Evolutionary conservation across 306 rosid species (phyloP).

Genomic region (Lupinus albus): DNA sequence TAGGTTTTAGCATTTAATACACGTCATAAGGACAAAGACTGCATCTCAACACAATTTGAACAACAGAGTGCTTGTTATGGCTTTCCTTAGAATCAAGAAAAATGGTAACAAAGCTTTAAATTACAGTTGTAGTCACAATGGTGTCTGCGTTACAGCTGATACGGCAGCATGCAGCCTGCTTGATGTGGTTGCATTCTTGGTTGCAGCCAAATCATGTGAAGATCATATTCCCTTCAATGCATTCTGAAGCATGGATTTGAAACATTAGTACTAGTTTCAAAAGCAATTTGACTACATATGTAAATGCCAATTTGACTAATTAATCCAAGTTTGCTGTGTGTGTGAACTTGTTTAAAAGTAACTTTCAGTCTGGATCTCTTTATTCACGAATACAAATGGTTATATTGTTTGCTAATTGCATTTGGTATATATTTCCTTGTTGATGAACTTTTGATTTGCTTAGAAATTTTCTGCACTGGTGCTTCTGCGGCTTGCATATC

Average conservation of each 20-base stretch:
- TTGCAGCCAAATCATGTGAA: neutral
- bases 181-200: neutral
- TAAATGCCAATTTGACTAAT: constrained; percentile 28
- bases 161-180: neutral
- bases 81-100: constrained; percentile 10
- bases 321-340: constrained; percentile 10
- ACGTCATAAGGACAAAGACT: constrained; percentile 24
- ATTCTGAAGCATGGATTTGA: constrained; percentile 12
- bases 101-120: neutral
- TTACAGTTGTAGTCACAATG: neutral
- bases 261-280: neutral
- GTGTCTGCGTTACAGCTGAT: neutral
- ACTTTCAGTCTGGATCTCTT: neutral
- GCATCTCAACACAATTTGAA: constrained; percentile 32
- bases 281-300: constrained; percentile 23
- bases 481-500: constrained; percentile 91
- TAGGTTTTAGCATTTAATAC: constrained; percentile 12
- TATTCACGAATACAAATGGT: constrained; percentile 11
- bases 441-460: constrained; percentile 46
- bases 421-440: constrained; percentile 37
- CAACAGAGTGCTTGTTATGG: neutral
- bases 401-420: constrained; percentile 14
- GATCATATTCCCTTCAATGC: constrained; percentile 7
- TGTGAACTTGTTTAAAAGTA: neutral
- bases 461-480: constrained; percentile 82